Base-by-base conservation (phyloP, 192 early-diverging fungal species). In the Coemansia guatemalensis region DNA sequence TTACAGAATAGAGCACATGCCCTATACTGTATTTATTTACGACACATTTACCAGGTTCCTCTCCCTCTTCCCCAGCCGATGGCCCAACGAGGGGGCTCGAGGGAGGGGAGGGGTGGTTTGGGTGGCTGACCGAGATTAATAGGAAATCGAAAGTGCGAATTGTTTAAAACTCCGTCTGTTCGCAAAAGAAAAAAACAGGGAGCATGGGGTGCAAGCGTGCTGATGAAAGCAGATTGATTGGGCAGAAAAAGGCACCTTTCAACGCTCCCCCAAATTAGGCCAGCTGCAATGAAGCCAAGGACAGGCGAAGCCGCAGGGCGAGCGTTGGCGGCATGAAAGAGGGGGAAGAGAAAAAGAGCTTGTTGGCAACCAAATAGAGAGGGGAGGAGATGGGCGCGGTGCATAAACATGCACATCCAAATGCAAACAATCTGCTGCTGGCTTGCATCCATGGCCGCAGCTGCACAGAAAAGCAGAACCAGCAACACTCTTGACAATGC, bases 131-230 rank as follows among this genome's bases (percentile, higher is more conserved):
- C 30, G 54, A 32, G 55, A 52, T 63, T 58, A 53, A 55, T 32
- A 35, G 12, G 35, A 58, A 48, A 63, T 62, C 52, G 54, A 69
- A 22, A 60, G 54, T 26, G 39, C 23, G 11, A 35, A 62, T 62
- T 62, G 60, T 62, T 62, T 52, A 39, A 60, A 62, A 62, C 60
- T 62, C 60, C 60, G 60, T 53, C 22, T 53, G 60, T 3, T 29
- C 59, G 26, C 35, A 58, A 22, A 60, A 60, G 11, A 53, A 63
- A 63, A 47, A 26, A 47, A 55, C 1, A 27, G 32, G 26, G 32
- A 23, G 20, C 32, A 55, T 56, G 29, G 17, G 33, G 33, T 51
- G 7, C 27, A 8, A 25, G 49, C 49, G 20, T 58, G 57, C 57
- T 58, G 57, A 58, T 44, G 35, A 58, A 58, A 58, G 35, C 57